Percentiles rank a stretch among this genome's conserved stretches.
Evolutionary conservation across 257 asterid genomes (phyloP).

Genomic region (Solanum ossicruentum): DNA sequence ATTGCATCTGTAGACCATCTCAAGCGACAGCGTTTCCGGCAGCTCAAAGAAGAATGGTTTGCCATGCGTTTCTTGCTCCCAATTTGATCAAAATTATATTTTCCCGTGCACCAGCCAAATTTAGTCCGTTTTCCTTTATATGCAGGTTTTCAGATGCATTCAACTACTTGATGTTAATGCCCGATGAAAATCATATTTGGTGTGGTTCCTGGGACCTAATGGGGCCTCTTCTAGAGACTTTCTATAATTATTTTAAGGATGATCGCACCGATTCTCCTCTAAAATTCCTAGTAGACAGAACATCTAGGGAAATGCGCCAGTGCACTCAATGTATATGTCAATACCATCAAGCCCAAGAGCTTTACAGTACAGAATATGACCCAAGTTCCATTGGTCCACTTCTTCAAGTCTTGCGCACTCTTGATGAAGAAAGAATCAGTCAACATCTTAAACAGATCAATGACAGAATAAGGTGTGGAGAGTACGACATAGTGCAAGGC

Average conservation of each 20-base stretch:
- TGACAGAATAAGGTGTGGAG: slow-evolving; percentile 42
- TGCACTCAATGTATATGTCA: slow-evolving; percentile 82
- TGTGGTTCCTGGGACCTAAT: slow-evolving; percentile 78
- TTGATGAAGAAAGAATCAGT: slow-evolving; percentile 81
- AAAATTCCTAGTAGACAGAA: slow-evolving; percentile 56
- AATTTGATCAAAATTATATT: neutral
- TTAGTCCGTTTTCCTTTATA: neutral
- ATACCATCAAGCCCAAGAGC: slow-evolving; percentile 90
- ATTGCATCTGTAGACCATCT: slow-evolving; percentile 25
- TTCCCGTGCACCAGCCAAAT: neutral
- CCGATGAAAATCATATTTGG: slow-evolving; percentile 68
- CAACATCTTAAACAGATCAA: slow-evolving; percentile 66
- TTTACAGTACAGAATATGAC: slow-evolving; percentile 61
- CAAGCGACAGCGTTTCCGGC: slow-evolving; percentile 60
- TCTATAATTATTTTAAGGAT: slow-evolving; percentile 67
- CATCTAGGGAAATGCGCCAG: slow-evolving; percentile 54
- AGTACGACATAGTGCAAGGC: slow-evolving; percentile 37
- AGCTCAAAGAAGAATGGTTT: slow-evolving; percentile 84
- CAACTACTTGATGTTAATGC: slow-evolving; percentile 55
- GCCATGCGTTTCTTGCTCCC: neutral
- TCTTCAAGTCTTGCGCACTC: slow-evolving; percentile 58
- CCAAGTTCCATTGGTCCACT: slow-evolving; percentile 62
- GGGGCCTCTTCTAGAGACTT: slow-evolving; percentile 96
- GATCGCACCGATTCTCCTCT: slow-evolving; percentile 65
- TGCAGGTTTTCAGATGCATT: slow-evolving; percentile 93